Conservation (phyloP, 768 basidiomycete genomes). For the Phylloporus scabripes region DNA sequence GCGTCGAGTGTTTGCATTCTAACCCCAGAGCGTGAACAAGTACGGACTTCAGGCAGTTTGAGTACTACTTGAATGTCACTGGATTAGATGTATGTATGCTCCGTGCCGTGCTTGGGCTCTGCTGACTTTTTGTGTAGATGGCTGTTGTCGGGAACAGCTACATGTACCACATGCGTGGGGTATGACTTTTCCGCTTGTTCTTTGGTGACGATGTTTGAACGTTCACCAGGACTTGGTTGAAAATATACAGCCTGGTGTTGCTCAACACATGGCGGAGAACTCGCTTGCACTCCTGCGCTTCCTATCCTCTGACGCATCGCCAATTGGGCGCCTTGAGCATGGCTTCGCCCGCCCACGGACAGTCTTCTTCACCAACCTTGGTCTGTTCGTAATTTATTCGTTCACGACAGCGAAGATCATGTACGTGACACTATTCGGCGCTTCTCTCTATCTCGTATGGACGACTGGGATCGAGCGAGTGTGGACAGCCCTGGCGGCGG, state of each 20-base stretch:
- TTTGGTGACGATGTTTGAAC: background rate
- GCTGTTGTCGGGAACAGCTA: slow-evolving; percentile 91
- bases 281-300: slow-evolving; percentile 70
- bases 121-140: slow-evolving; percentile 49
- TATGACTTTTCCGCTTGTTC: slow-evolving; percentile 21
- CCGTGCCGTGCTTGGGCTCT: background rate
- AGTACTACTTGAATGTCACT: slow-evolving; percentile 82
- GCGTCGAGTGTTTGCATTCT: slow-evolving; percentile 3
- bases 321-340: slow-evolving; percentile 57
- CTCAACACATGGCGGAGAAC: slow-evolving; percentile 90
- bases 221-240: slow-evolving; percentile 59
- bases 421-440: slow-evolving; percentile 48
- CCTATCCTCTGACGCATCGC: slow-evolving; percentile 64
- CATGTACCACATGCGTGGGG: slow-evolving; percentile 89
- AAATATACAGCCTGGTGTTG: slow-evolving; percentile 79
- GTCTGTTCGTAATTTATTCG: slow-evolving; percentile 67
- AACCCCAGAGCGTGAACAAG: slow-evolving; percentile 34
- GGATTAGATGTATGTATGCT: slow-evolving; percentile 70
- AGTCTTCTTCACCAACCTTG: slow-evolving; percentile 73
- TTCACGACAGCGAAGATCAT: slow-evolving; percentile 63
- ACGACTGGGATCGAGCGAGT: slow-evolving; percentile 26
- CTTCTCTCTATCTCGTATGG: slow-evolving; percentile 43
- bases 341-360: slow-evolving; percentile 51
- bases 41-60: slow-evolving; percentile 95
- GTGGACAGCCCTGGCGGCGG: slow-evolving; percentile 41